These are phyloP conservation scores for Sphaceloma murrayae DNA, from an alignment of 2,329 filamentous ascomycete species.

Conservation along the genomic window DNA sequence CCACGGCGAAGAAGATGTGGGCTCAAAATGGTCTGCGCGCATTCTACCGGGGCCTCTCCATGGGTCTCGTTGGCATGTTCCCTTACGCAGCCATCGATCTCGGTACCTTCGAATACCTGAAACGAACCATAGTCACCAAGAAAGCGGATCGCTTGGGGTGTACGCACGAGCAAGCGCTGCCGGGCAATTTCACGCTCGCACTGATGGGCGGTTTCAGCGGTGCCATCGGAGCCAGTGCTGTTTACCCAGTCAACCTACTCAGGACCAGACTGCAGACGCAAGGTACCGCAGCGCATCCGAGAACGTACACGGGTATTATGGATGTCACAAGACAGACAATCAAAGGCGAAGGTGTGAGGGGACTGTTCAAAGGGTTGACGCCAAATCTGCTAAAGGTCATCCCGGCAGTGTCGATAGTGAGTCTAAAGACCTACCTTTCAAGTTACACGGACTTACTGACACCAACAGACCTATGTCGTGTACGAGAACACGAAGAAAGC, in stretches of 20 bases:
- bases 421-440: conserved; percentile 17
- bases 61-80: conserved; percentile 93
- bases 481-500: conserved; percentile 82
- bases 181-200: conserved; percentile 74
- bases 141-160: conserved; percentile 60
- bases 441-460: no score
- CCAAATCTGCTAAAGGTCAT: conserved; percentile 95
- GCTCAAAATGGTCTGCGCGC: conserved; percentile 60
- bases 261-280: conserved; percentile 88
- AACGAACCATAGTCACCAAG: conserved; percentile 59
- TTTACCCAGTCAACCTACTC: conserved; percentile 90
- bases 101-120: conserved; percentile 88
- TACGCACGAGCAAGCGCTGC: conserved; percentile 68
- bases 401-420: conserved; percentile 75
- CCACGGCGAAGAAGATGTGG: conserved; percentile 82
- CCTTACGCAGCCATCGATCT: conserved; percentile 96
- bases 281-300: conserved; percentile 81
- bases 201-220: conserved; percentile 86
- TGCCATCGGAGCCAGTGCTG: conserved; percentile 82
- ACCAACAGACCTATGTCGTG: conserved; percentile 58
- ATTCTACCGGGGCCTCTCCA: conserved; percentile 85
- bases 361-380: conserved; percentile 88
- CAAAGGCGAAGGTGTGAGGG: conserved; percentile 69
- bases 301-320: conserved; percentile 81
- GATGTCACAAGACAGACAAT: conserved; percentile 82